A percentile compares a stretch with the other conserved stretches of the same genome.
These are phyloP conservation scores for Phytophthora colocasiae DNA, from an alignment of 352 stramenopile species.

Conservation along the genomic window DNA sequence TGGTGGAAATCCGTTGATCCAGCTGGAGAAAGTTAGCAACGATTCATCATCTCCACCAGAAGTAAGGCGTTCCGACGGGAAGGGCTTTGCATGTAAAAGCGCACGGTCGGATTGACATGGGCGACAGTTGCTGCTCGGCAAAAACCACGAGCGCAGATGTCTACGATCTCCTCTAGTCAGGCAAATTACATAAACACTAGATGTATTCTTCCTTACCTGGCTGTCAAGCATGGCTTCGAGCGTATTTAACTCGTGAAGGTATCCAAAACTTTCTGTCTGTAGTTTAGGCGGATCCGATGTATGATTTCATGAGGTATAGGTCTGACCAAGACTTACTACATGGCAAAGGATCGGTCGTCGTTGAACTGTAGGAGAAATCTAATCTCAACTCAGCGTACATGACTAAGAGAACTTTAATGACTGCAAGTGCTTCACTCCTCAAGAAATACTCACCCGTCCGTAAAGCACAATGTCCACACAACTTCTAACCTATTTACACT, in stretches of 20 bases:
- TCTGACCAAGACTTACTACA: too few species aligned
- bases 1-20: slow-evolving; percentile 8
- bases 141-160: slow-evolving; percentile 6
- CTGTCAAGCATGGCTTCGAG: too few species aligned
- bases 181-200: too few species aligned
- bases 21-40: slow-evolving; percentile 10
- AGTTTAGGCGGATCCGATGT: background rate
- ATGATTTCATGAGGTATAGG: too few species aligned
- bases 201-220: too few species aligned
- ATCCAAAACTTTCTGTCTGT: background rate
- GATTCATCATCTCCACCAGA: slow-evolving; percentile 3
- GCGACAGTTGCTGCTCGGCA: slow-evolving; percentile 14
- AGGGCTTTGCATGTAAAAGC: slow-evolving; percentile 29
- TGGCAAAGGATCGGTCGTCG: too few species aligned
- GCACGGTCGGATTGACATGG: slow-evolving; percentile 11
- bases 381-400: too few species aligned
- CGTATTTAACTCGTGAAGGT: background rate
- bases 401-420: too few species aligned
- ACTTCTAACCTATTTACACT: too few species aligned
- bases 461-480: too few species aligned
- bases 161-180: too few species aligned
- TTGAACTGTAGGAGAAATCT: too few species aligned
- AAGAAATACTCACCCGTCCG: background rate
- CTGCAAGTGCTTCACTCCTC: background rate
- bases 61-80: slow-evolving; percentile 9